These are phyloP conservation scores for Extremus antarcticus DNA, from an alignment of 495 filamentous ascomycete genomes.

Conservation along the genomic window DNA sequence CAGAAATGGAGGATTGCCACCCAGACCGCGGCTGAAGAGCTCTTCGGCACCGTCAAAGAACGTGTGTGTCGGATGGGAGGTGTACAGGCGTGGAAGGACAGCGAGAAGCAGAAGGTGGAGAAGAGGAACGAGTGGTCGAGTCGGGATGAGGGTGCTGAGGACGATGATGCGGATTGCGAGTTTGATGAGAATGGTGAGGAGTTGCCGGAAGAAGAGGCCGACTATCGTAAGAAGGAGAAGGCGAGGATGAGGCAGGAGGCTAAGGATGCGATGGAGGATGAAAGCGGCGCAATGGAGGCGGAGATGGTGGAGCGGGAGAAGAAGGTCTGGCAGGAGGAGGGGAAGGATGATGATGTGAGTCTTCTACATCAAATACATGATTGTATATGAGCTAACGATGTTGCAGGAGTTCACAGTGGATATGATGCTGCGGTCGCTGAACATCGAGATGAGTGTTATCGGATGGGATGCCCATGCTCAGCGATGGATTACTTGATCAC, in stretches of 20 bases:
- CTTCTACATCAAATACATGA: background rate
- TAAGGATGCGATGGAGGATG: slow-evolving; percentile 12
- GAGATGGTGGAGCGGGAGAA: slow-evolving; percentile 6
- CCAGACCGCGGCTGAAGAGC: slow-evolving; percentile 37
- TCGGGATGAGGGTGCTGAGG: slow-evolving; percentile 32
- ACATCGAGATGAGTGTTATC: slow-evolving; percentile 52
- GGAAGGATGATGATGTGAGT: slow-evolving; percentile 32
- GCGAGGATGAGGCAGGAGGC: slow-evolving; percentile 13
- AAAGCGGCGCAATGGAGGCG: background rate
- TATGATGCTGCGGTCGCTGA: slow-evolving; percentile 57
- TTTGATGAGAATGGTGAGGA: slow-evolving; percentile 19
- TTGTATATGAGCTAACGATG: slow-evolving; percentile 2
- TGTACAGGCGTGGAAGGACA: slow-evolving; percentile 42
- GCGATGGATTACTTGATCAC: slow-evolving; percentile 35
- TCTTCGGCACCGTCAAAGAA: slow-evolving; percentile 37
- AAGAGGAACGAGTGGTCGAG: slow-evolving; percentile 20
- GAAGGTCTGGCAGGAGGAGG: slow-evolving; percentile 15
- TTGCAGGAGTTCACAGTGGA: slow-evolving; percentile 51
- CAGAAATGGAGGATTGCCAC: slow-evolving; percentile 35
- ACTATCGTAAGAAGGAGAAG: slow-evolving; percentile 16
- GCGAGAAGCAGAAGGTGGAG: slow-evolving; percentile 33
- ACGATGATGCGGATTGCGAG: slow-evolving; percentile 23
- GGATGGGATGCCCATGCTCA: slow-evolving; percentile 48
- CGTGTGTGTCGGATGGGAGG: slow-evolving; percentile 48
- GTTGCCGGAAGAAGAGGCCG: slow-evolving; percentile 16